Percentiles rank a stretch among this genome's conserved stretches.
Evolutionary conservation across 306 rosid genomes (phyloP).

Genomic region (Prunus mume): DNA sequence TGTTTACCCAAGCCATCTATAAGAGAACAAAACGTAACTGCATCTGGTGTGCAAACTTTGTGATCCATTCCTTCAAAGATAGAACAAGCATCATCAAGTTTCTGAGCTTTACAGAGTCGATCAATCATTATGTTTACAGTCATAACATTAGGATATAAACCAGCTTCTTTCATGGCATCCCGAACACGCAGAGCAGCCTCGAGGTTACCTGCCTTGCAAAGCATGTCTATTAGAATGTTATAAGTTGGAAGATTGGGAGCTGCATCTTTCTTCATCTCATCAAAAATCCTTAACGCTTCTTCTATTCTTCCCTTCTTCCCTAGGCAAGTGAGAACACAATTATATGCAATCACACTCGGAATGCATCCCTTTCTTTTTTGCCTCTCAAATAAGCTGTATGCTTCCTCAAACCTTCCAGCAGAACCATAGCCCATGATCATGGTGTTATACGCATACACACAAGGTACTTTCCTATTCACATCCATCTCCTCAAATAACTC

Average conservation of each 20-base stretch:
- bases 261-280: conserved; percentile 89
- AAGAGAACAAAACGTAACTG: conserved; percentile 78
- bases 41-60: conserved; percentile 68
- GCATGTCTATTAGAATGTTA: conserved; percentile 81
- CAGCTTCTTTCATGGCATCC: conserved; percentile 78
- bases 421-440: conserved; percentile 98
- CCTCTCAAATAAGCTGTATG: conserved; percentile 82
- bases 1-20: conserved; percentile 88
- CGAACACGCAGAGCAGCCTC: conserved; percentile 58
- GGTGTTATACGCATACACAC: conserved; percentile 95
- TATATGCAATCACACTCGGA: conserved; percentile 81
- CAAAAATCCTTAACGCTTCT: conserved; percentile 64
- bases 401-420: conserved; percentile 84
- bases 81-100: conserved; percentile 79
- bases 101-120: conserved; percentile 79
- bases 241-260: conserved; percentile 79
- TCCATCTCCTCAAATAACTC: conserved; percentile 80
- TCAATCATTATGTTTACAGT: conserved; percentile 92
- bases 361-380: conserved; percentile 86
- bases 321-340: conserved; percentile 77
- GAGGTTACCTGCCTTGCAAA: conserved; percentile 70
- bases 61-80: conserved; percentile 79
- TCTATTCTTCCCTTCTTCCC: conserved; percentile 69
- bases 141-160: conserved; percentile 80
- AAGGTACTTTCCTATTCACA: conserved; percentile 69